Evolutionary conservation across 768 basidiomycete species (phyloP), one percentile per base, ranked within the genome.

Genomic region (Macrolepiota dolichaula): DNA sequence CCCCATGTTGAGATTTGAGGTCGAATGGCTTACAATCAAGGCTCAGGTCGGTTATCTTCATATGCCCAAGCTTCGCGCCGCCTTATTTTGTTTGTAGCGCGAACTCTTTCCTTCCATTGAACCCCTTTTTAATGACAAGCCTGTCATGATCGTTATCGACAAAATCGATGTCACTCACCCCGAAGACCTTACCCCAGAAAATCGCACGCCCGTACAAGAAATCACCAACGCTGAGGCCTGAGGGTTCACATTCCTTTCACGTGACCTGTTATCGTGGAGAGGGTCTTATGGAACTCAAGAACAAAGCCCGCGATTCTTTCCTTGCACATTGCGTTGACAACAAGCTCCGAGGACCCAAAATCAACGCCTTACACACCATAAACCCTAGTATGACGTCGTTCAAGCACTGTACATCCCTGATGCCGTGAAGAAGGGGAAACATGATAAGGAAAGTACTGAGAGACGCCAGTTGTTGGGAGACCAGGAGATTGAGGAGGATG

Each of bases 181-280:
- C n/a, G n/a, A n/a, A n/a, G n/a, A n/a, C n/a, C n/a, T n/a, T n/a
- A n/a, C n/a, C n/a, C n/a, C n/a, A n/a, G n/a, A n/a, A n/a, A n/a
- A n/a, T n/a, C n/a, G n/a, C n/a, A n/a, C n/a, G n/a, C n/a, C n/a
- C n/a, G n/a, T n/a, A n/a, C n/a, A n/a, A n/a, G n/a, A n/a, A n/a
- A n/a, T n/a, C n/a, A n/a, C n/a, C n/a, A n/a, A n/a, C n/a, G n/a
- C n/a, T n/a, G n/a, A n/a, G n/a, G n/a, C n/a, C n/a, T n/a, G n/a
- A n/a, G n/a, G n/a, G n/a, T n/a, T n/a, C n/a, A n/a, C n/a, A n/a
- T n/a, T n/a, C n/a, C n/a, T n/a, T n/a, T n/a, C n/a, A n/a, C n/a
- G n/a, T n/a, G n/a, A n/a, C 97, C 17, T 96, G 94, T 72, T 88
- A 94, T 78, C 91, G 94, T 24, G 96, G 98, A 63, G 97, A 99